Evolutionary conservation across 228 moss, liverwort and hornwort genomes (phyloP), one percentile per base, ranked within the genome.

Genomic region (Sphagnum magellanicum): DNA sequence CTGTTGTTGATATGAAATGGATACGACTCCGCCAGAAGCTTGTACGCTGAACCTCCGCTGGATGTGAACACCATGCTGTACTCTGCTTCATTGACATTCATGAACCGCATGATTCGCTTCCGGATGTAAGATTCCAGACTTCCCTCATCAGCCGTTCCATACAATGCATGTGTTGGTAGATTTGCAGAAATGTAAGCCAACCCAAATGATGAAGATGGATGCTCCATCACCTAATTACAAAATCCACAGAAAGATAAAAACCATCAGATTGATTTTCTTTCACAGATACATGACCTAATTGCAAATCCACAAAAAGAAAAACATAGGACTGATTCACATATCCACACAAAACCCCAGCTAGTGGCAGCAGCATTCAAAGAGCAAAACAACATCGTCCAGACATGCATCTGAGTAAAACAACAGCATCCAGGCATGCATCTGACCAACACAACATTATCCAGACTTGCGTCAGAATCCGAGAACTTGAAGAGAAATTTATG

Each of bases 51-150:
- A 46, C 93, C 97, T 72, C 97, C 81, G 76, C 97, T 98, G 52
- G 93, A 90, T 14, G 97, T 98, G 71, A 98, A 98, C 5, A 98
- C 97, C 97, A 98, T 93, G 81, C 87, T 91, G 32, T 98, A 98
- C 75, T 98, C 97, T 5, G 78, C 67, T 49, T 93, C 97, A 70
- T 81, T 91, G 70, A 98, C 76, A 72, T 98, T 98, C 77, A 98
- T 78, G 70, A 89, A 98, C 12, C 82, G 76, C 93, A 98, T 90
- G 63, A 98, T 93, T 77, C 97, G 81, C 53, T 84, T 86, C 67
- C 93, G 80, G 63, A 98, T 87, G 63, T 79, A 93, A 67, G 80
- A 76, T 73, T 98, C 97, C 32, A 81, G 80, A 6, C 91, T 91
- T 65, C 91, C 91, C 68, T 90, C 91, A 14, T 93, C 93, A 32